A percentile compares a stretch with the other conserved stretches of the same genome.
Conservation (phyloP, 1,139 yeast species). For the Scheffersomyces quercinus region DNA sequence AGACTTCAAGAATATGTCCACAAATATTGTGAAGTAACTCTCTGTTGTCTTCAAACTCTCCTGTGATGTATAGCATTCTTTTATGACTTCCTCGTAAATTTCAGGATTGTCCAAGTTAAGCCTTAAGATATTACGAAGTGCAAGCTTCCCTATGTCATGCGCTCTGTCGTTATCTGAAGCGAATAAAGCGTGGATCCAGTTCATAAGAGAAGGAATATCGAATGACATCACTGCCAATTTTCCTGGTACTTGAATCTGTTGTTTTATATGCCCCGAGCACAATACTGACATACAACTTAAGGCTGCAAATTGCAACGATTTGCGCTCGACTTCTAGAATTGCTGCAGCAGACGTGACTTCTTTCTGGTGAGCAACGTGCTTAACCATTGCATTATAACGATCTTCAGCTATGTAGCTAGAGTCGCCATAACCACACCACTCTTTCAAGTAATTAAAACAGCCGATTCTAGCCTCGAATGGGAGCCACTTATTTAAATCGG, state of each 20-base stretch:
- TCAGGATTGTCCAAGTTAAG: slow-evolving; percentile 59
- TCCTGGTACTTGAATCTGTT: slow-evolving; percentile 47
- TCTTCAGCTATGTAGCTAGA: slow-evolving; percentile 60
- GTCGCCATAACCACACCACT: slow-evolving; percentile 93
- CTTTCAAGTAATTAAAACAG: slow-evolving; percentile 78
- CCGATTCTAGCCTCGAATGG: slow-evolving; percentile 87
- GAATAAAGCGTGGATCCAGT: slow-evolving; percentile 78
- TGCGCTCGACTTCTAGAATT: slow-evolving; percentile 78
- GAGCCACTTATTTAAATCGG: slow-evolving; percentile 55
- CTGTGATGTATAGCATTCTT: slow-evolving; percentile 66
- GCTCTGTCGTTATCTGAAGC: slow-evolving; percentile 59
- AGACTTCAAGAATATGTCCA: slow-evolving; percentile 53
- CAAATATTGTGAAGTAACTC: slow-evolving; percentile 70
- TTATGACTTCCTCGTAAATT: slow-evolving; percentile 62
- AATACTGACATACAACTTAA: slow-evolving; percentile 83
- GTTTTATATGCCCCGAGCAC: slow-evolving; percentile 65
- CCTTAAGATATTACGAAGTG: slow-evolving; percentile 64
- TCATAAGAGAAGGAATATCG: slow-evolving; percentile 65
- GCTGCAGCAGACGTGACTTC: slow-evolving; percentile 64
- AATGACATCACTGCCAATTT: slow-evolving; percentile 57
- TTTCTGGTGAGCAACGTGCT: slow-evolving; percentile 40
- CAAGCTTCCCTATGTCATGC: slow-evolving; percentile 67
- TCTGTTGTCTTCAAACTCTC: slow-evolving; percentile 54
- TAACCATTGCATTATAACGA: slow-evolving; percentile 65
- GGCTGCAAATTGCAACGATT: slow-evolving; percentile 69